Evolutionary conservation across 257 asterid species (phyloP), one percentile per base, ranked within the genome.

Genomic region (Solanum chiquidenum): DNA sequence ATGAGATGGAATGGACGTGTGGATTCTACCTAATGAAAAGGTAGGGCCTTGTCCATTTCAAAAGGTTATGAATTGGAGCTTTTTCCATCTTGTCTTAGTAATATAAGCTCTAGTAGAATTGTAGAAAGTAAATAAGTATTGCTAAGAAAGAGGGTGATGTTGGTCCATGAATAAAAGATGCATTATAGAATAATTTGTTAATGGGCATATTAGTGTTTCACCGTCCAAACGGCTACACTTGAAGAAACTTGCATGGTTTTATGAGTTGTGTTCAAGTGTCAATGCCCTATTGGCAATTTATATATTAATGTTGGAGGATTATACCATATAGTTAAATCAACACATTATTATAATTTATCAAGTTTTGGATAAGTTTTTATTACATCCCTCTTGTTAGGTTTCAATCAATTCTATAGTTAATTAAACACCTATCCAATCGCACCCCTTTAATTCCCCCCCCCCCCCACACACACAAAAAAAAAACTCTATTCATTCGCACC

Each of bases 341-440:
- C 42, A 52, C 76, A 13, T 66, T 35, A 52, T 55, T 55, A 9
- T 58, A 12, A 21, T 33, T 29, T 49, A 7, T 46, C 69, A 52
- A 21, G 77, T 80, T 71, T 42, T 86, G 87, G 96, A 94, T 93
- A 93, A 92, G 88, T 83, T 93, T 92, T 87, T 85, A n/a, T 86
- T 88, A 25, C 88, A 60, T 52, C 46, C 7, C 37, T 11, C 20
- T 86, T 89, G 89, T 83, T 86, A 73, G 89, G 91, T 92, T 91
- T 88, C 83, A 85, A 87, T 87, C 44, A 74, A 74, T 87, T 21
- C 6, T 31, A 27, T 20, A 82, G 11, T 74, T 76, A 69, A 69
- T 14, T 69, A 23, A 9, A 23, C 60, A 21, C 83, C 46, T 40
- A 44, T 79, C 84, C 40, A 77, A 77, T 20, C 84, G 18, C 66